These are phyloP conservation scores for Aleurites moluccanus DNA, from an alignment of 441 rosid genomes.

Conservation along the genomic window DNA sequence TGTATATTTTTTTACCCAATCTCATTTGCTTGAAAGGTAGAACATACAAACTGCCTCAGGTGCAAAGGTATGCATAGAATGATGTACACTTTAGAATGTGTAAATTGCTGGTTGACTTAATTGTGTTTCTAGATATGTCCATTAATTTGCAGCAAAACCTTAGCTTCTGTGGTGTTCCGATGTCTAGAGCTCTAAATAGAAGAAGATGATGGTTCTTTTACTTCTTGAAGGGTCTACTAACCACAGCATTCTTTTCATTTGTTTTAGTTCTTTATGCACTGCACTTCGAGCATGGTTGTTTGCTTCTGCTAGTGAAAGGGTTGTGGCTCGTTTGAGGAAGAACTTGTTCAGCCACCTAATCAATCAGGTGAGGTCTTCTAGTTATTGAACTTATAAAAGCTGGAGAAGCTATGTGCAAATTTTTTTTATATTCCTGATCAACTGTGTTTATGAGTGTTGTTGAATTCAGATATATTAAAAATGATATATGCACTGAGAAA, in stretches of 20 bases:
- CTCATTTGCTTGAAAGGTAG: not conserved
- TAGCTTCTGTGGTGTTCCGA: not conserved
- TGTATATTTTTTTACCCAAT: not conserved
- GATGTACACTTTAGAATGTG: not conserved
- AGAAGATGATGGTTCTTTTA: not conserved
- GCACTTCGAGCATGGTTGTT: constrained; percentile 90
- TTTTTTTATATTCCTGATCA: not conserved
- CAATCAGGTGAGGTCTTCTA: constrained; percentile 52
- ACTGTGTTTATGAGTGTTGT: constrained; percentile 2
- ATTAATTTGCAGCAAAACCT: not conserved
- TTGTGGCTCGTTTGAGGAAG: constrained; percentile 88
- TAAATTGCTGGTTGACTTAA: not conserved
- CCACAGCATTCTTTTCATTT: not conserved
- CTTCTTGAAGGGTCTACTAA: not conserved
- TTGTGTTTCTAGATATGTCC: not conserved
- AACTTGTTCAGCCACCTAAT: constrained; percentile 76
- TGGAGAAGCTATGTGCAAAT: not conserved
- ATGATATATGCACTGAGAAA: not conserved
- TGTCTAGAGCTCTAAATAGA: not conserved
- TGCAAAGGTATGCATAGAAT: not conserved
- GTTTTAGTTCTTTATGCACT: constrained; percentile 69
- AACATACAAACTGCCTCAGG: not conserved
- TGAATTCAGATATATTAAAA: not conserved
- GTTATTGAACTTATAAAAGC: not conserved
- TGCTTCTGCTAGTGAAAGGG: constrained; percentile 87